phyloP scores from a whole-genome alignment of 1,284 basidiomycete species.

The Vanrija pseudolonga region DNA sequence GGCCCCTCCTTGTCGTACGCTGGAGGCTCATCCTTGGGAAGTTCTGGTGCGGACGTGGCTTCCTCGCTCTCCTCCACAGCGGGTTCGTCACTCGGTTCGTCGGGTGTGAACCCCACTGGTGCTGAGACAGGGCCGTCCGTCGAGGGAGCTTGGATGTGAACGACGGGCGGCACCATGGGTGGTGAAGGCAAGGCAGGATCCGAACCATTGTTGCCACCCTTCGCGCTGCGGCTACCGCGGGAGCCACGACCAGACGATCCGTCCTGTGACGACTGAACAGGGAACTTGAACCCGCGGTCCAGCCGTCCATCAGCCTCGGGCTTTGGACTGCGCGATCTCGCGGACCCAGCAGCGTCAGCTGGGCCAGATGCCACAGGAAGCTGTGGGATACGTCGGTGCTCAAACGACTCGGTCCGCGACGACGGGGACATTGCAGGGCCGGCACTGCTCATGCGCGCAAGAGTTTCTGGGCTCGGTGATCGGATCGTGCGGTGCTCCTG shows the following conservation, averaged over 20 bases:
- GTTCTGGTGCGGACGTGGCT: background rate
- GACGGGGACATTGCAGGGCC: conserved; percentile 19
- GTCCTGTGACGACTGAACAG: conserved; percentile 9
- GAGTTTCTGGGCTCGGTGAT: conserved; percentile 45
- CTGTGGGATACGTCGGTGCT: conserved; percentile 1
- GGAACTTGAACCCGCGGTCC: conserved; percentile 48
- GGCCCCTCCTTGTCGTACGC: background rate
- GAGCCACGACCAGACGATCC: too few relatives aligned
- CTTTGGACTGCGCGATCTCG: conserved; percentile 40
- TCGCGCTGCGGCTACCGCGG: background rate
- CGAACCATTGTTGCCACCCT: background rate
- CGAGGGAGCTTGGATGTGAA: conserved; percentile 18
- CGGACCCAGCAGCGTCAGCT: background rate
- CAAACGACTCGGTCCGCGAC: conserved; percentile 11
- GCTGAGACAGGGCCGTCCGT: conserved; percentile 18
- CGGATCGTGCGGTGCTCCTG: conserved; percentile 29
- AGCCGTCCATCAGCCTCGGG: conserved; percentile 47
- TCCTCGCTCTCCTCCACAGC: background rate
- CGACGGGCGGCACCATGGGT: conserved; percentile 8
- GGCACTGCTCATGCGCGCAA: conserved; percentile 46
- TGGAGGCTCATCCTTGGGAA: background rate
- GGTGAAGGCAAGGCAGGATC: background rate
- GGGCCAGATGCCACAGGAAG: background rate
- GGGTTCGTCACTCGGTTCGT: background rate
- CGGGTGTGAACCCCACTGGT: conserved; percentile 10